phyloP scores from a whole-genome alignment of 129 eudicot genomes.

The Centaurea solstitialis region DNA sequence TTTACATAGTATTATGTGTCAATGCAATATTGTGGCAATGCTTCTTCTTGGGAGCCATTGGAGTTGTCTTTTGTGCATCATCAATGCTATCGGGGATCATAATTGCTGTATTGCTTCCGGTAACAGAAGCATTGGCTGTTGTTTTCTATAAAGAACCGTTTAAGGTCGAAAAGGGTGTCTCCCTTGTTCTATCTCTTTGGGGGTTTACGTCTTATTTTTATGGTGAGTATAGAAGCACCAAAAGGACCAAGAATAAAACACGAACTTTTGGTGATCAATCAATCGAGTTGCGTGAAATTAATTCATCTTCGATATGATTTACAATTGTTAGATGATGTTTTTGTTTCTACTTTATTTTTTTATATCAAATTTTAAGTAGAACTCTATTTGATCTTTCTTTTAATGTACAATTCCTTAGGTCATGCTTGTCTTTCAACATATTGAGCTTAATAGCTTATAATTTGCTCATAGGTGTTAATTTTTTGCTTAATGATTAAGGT shows the following conservation, averaged over 20 bases:
- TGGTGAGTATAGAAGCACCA: constrained; percentile 40
- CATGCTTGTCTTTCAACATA: background rate
- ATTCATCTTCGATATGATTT: constrained; percentile 24
- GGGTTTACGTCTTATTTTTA: constrained; percentile 55
- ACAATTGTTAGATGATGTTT: background rate
- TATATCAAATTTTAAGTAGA: background rate
- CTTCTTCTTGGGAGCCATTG: constrained; percentile 51
- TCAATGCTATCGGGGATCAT: constrained; percentile 46
- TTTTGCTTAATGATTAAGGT: background rate
- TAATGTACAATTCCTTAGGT: background rate
- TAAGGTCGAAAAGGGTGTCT: constrained; percentile 44
- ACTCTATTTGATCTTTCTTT: background rate
- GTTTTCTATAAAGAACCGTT: constrained; percentile 45
- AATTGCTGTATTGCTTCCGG: constrained; percentile 43
- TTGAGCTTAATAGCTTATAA: background rate
- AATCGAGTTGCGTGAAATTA: constrained; percentile 18
- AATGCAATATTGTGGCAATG: constrained; percentile 43
- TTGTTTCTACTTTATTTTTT: background rate
- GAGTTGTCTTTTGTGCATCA: constrained; percentile 46
- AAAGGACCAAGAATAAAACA: constrained; percentile 6
- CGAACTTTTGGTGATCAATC: constrained; percentile 17
- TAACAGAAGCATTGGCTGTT: constrained; percentile 44
- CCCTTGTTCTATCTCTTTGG: constrained; percentile 62
- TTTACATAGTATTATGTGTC: constrained; percentile 30
- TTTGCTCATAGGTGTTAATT: background rate